These are phyloP conservation scores for Brassica carinata DNA, from an alignment of 345 rosid species.

Conservation along the genomic window DNA sequence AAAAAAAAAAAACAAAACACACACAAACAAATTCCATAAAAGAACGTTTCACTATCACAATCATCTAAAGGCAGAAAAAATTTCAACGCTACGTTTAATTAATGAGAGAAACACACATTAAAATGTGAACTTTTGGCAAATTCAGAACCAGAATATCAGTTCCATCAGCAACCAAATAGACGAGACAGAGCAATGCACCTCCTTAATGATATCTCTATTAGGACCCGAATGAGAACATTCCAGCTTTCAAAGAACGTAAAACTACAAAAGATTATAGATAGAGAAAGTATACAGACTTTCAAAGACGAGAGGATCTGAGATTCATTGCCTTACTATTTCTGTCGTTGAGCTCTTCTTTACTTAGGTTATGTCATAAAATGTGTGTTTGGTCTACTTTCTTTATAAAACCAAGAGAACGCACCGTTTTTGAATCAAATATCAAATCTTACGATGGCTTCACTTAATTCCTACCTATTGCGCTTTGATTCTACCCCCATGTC, in stretches of 20 bases:
- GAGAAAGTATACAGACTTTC: background rate
- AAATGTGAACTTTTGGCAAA: too few relatives aligned
- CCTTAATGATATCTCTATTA: too few relatives aligned
- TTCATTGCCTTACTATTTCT: conserved; percentile 25
- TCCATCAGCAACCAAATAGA: too few relatives aligned
- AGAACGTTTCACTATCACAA: too few relatives aligned
- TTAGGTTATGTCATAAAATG: conserved; percentile 22
- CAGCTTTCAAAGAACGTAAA: too few relatives aligned
- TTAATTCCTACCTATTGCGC: too few relatives aligned
- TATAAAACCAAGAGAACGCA: conserved; percentile 34
- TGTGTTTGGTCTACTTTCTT: conserved; percentile 55
- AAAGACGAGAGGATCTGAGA: conserved; percentile 20
- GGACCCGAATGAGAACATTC: background rate
- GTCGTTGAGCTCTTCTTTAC: conserved; percentile 5
- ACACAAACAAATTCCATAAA: background rate
- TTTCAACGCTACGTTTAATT: conserved; percentile 7
- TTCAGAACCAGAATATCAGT: too few relatives aligned
- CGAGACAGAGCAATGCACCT: too few relatives aligned
- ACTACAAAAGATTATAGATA: background rate
- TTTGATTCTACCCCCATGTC: background rate
- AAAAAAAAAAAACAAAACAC: conserved; percentile 19
- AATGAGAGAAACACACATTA: background rate
- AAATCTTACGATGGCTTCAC: background rate
- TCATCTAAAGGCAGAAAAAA: too few relatives aligned
- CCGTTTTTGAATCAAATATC: background rate